phyloP scores from a whole-genome alignment of 805 yeast species.

The Saccharomycopsis sp. region DNA sequence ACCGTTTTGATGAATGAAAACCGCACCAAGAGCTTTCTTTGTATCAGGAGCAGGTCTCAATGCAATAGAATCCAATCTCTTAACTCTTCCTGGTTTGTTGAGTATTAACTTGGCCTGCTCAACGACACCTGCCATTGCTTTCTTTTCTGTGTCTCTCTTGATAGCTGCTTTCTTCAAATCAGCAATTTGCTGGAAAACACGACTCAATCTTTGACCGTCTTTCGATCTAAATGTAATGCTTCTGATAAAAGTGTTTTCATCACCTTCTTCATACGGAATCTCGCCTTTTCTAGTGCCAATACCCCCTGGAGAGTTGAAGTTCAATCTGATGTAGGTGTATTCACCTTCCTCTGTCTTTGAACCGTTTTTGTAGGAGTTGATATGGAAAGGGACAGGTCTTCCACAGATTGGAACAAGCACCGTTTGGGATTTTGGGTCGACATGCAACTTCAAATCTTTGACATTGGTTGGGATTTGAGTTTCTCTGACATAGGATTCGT shows the following conservation, averaged over 20 bases:
- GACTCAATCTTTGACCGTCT: conserved; percentile 85
- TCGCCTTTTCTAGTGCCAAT: conserved; percentile 61
- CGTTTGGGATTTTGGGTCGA: conserved; percentile 82
- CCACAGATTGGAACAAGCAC: conserved; percentile 87
- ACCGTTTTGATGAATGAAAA: conserved; percentile 94
- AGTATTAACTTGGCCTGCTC: conserved; percentile 84
- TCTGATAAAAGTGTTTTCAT: conserved; percentile 79
- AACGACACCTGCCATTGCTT: conserved; percentile 88
- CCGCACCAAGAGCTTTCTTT: conserved; percentile 85
- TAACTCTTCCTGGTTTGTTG: conserved; percentile 73
- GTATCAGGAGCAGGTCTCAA: conserved; percentile 96
- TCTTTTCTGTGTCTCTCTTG: conserved; percentile 83
- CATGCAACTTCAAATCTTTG: conserved; percentile 75
- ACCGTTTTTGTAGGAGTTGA: conserved; percentile 87
- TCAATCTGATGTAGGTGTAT: conserved; percentile 79
- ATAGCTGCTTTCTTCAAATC: conserved; percentile 89
- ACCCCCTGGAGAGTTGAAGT: conserved; percentile 90
- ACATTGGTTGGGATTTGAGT: conserved; percentile 81
- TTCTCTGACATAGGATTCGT: conserved; percentile 90
- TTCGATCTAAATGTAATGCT: conserved; percentile 81
- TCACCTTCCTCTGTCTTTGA: conserved; percentile 96
- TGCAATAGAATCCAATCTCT: conserved; percentile 78
- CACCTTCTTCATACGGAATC: conserved; percentile 82
- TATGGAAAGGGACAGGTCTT: conserved; percentile 96
- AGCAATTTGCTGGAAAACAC: conserved; percentile 78